Percentiles rank a stretch among this genome's conserved stretches.
Evolutionary conservation across 2,329 filamentous ascomycete genomes (phyloP).

Genomic region (Cladophialophora immunda): DNA sequence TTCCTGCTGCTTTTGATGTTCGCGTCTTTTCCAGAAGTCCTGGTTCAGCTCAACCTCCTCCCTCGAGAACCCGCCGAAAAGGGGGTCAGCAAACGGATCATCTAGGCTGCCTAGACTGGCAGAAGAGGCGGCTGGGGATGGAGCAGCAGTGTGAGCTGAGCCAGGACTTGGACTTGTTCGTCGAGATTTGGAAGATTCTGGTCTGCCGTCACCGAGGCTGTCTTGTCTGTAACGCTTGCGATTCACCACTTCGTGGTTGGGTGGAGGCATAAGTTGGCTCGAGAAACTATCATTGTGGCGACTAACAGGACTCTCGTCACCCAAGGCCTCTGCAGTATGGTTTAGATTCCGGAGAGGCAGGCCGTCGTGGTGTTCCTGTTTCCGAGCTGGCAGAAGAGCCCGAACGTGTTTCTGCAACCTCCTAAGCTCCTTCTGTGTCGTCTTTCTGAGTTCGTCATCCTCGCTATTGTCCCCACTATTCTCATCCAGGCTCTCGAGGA

Average conservation of each 20-base stretch:
- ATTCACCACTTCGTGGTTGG: slow-evolving; percentile 22
- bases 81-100: slow-evolving; percentile 26
- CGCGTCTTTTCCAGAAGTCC: slow-evolving; percentile 26
- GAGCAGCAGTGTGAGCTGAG: slow-evolving; percentile 20
- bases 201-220: slow-evolving; percentile 22
- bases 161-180: slow-evolving; percentile 36
- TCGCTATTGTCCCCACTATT: slow-evolving; percentile 21
- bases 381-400: slow-evolving; percentile 9
- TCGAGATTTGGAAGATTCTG: slow-evolving; percentile 37
- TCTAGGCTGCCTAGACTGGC: slow-evolving; percentile 35
- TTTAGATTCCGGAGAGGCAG: neutral
- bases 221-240: slow-evolving; percentile 38
- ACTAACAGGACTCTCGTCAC: neutral
- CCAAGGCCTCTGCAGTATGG: neutral
- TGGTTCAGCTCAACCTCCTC: slow-evolving; percentile 31
- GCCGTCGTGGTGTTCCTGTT: slow-evolving; percentile 1
- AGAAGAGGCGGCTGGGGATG: slow-evolving; percentile 27
- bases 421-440: slow-evolving; percentile 25
- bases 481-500: slow-evolving; percentile 33
- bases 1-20: slow-evolving; percentile 40
- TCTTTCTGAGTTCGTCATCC: slow-evolving; percentile 21
- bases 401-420: slow-evolving; percentile 25
- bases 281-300: slow-evolving; percentile 1
- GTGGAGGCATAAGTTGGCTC: slow-evolving; percentile 16
- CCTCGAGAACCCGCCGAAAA: slow-evolving; percentile 30